These are phyloP conservation scores for Lipomyces sp. DNA, from an alignment of 805 yeast species.

Conservation along the genomic window DNA sequence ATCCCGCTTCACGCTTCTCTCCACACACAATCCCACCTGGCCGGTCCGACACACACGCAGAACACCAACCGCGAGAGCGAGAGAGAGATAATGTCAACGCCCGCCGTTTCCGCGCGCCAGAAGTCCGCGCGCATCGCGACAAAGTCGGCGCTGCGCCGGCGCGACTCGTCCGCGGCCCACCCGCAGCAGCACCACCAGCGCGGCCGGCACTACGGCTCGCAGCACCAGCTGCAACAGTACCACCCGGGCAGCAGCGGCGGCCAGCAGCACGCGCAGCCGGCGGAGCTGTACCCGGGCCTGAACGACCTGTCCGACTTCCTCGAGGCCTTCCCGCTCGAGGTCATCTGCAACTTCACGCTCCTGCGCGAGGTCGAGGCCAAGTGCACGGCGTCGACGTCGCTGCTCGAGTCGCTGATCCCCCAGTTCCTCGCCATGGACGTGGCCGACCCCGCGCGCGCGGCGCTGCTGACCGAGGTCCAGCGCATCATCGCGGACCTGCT, in stretches of 20 bases:
- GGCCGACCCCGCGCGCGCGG: conserved; percentile 33
- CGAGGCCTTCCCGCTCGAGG: conserved; percentile 82
- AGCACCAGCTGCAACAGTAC: conserved; percentile 38
- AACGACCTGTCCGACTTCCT: conserved; percentile 89
- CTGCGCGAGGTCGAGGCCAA: conserved; percentile 94
- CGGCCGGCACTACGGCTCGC: neutral
- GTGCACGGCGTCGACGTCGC: conserved; percentile 72
- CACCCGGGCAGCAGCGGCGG: conserved; percentile 87
- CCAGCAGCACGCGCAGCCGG: no score
- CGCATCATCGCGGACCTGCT: conserved; percentile 59
- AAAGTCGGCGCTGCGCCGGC: conserved; percentile 1
- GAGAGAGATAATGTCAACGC: conserved; percentile 8
- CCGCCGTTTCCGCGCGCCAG: conserved; percentile 6
- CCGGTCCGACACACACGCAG: no score
- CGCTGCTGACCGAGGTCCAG: conserved; percentile 41
- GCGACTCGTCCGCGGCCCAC: neutral
- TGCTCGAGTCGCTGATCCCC: conserved; percentile 53
- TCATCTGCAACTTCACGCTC: conserved; percentile 78
- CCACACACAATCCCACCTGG: no score
- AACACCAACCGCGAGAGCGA: no score
- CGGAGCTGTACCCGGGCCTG: conserved; percentile 70
- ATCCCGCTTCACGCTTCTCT: no score
- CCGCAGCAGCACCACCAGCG: no score
- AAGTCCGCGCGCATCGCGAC: conserved; percentile 15
- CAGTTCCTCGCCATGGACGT: conserved; percentile 41